Evolutionary conservation across 805 yeast genomes (phyloP), one percentile per base, ranked within the genome.

Genomic region (Vanderwaltozyma tropicalis): DNA sequence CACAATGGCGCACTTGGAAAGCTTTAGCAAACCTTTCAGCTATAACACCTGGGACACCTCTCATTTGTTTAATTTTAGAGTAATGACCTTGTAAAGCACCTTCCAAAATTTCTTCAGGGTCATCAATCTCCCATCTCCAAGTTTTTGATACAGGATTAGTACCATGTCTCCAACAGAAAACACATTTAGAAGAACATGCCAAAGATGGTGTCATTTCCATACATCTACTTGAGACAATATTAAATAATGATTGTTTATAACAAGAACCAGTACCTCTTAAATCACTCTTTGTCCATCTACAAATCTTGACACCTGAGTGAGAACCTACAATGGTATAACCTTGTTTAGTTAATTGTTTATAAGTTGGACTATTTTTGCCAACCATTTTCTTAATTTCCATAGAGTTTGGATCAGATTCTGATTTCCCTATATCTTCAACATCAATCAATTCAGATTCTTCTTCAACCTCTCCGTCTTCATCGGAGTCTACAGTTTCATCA

Each of bases 121-220:
- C 78, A 59, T 87, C 96, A 12, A 86, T 83, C 52, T 86, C 89
- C 96, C 96, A 87, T 52, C 96, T 68, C 96, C 96, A 87, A 42
- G 80, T 80, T 21, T 94, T 87, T 14, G 95, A 95, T 2, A 88
- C 96, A 0, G 96, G 96, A 53, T 87, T 88, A 2, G 96, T 87
- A 34, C 96, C 96, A 60, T 87, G 96, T 57, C 96, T 74, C 96
- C 96, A 87, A 63, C 96, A 87, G 55, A 87, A 87, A 4, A 88
- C 96, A 70, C 96, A 87, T 58, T 87, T 87, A 56, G 87, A 87
- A 5, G 96, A 85, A 60, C 96, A 87, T 7, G 95, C 89, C 41
- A 87, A 67, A 1, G 94, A 80, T 1, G 96, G 96, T 0, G 96
- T 87, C 2, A 96, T 76, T 57, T 87, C 96, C 96, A 87, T 87